Evolutionary conservation across 1,284 basidiomycete genomes (phyloP).

Genomic region (Apiotrichum akiyoshidainum): DNA sequence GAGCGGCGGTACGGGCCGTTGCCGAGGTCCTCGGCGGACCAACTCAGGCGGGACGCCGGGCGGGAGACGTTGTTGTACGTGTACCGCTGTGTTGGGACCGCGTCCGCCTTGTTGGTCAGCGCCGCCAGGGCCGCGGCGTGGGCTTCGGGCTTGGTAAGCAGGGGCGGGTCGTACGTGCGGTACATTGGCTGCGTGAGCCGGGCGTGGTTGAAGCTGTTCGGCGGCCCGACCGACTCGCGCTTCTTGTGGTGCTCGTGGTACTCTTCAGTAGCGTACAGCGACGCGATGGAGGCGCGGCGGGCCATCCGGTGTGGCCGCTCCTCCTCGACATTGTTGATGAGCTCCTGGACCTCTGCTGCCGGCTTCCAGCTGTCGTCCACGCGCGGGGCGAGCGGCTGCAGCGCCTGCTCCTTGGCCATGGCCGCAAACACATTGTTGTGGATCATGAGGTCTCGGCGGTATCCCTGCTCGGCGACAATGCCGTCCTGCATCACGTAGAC

Average conservation of each 20-base stretch:
- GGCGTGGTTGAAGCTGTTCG: background rate
- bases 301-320: background rate
- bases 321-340: background rate
- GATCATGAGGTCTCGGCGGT: constrained; percentile 66
- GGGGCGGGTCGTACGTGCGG: background rate
- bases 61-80: no score
- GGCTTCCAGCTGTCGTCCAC: constrained; percentile 46
- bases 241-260: background rate
- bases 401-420: constrained; percentile 49
- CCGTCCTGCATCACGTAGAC: constrained; percentile 88
- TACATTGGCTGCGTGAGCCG: background rate
- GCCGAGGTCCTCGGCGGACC: constrained; percentile 28
- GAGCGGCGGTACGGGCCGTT: constrained; percentile 1
- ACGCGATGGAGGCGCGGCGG: constrained; percentile 8
- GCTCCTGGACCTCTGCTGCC: constrained; percentile 16
- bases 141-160: background rate
- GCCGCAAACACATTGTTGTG: constrained; percentile 49
- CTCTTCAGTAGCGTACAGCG: background rate
- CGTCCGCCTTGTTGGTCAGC: background rate
- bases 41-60: constrained; percentile 31
- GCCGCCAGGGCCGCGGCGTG: background rate
- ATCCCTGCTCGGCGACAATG: constrained; percentile 81
- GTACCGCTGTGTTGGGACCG: no score
- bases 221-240: background rate
- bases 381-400: constrained; percentile 38